Conservation (phyloP, 345 rosid species). For the Combretum micranthum region DNA sequence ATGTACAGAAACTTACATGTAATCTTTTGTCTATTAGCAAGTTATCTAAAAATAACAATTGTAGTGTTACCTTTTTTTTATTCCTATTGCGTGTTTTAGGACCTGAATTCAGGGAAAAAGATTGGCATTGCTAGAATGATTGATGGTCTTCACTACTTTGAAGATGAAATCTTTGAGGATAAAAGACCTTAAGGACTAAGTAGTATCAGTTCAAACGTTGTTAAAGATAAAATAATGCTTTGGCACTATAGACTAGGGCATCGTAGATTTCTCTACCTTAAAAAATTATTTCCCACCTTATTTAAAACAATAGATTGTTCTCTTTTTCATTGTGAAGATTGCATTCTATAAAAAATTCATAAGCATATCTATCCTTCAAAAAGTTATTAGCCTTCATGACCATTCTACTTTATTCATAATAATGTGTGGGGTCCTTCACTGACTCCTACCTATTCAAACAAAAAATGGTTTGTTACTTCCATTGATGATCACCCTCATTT, state of each 20-base stretch:
- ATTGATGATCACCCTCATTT: too few relatives aligned
- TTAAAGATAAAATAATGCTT: neutral
- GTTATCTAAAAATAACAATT: neutral
- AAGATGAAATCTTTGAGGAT: neutral
- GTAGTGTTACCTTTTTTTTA: neutral
- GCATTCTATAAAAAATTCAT: too few relatives aligned
- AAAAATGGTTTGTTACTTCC: too few relatives aligned
- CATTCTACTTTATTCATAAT: too few relatives aligned
- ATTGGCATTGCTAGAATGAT: neutral
- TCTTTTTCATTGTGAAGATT: neutral
- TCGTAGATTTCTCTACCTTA: neutral
- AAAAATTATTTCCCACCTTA: neutral
- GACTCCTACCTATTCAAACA: too few relatives aligned
- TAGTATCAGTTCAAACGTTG: neutral
- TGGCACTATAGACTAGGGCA: neutral
- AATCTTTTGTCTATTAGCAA: slow-evolving; percentile 1
- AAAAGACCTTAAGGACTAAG: neutral
- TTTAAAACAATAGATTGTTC: neutral
- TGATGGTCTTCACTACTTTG: slow-evolving; percentile 2
- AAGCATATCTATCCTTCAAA: too few relatives aligned
- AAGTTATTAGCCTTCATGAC: too few relatives aligned
- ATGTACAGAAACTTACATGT: neutral
- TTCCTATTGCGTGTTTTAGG: slow-evolving; percentile 1
- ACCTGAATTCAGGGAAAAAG: neutral
- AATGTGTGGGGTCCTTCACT: too few relatives aligned